phyloP scores from a whole-genome alignment of 257 asterid genomes.

The Solanum boliviense region DNA sequence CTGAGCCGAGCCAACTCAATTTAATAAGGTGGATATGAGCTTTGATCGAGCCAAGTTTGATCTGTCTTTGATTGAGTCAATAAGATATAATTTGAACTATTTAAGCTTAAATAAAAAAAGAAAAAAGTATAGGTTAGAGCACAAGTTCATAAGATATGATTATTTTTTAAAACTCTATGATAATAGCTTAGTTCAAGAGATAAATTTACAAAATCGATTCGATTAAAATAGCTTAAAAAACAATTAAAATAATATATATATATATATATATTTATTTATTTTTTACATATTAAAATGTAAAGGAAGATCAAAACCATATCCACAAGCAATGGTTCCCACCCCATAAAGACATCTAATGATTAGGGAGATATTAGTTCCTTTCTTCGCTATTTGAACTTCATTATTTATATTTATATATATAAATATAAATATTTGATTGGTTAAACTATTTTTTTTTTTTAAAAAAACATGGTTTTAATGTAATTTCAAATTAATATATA shows the following conservation, averaged over 20 bases:
- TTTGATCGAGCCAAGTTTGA: too few relatives aligned
- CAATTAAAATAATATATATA: neutral
- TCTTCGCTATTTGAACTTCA: neutral
- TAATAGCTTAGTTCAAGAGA: neutral
- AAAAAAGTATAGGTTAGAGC: neutral
- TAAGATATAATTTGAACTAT: neutral
- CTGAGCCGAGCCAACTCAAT: too few relatives aligned
- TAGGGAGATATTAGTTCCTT: neutral
- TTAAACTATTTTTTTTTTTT: too few relatives aligned
- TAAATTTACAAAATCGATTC: neutral
- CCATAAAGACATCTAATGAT: neutral
- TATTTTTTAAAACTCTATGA: neutral
- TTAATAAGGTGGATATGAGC: neutral
- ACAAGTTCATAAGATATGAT: neutral
- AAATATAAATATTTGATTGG: neutral
- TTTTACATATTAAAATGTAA: neutral
- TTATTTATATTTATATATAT: neutral
- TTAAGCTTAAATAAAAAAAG: too few relatives aligned
- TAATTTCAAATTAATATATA: neutral
- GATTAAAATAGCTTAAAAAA: fast-evolving
- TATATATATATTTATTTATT: too few relatives aligned
- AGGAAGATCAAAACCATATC: neutral
- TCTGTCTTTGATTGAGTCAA: neutral
- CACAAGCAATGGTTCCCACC: neutral
- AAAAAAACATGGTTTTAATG: too few relatives aligned